Evolutionary conservation across 164 flowering plant species (phyloP).

Genomic region (Aristolochia fimbriata): DNA sequence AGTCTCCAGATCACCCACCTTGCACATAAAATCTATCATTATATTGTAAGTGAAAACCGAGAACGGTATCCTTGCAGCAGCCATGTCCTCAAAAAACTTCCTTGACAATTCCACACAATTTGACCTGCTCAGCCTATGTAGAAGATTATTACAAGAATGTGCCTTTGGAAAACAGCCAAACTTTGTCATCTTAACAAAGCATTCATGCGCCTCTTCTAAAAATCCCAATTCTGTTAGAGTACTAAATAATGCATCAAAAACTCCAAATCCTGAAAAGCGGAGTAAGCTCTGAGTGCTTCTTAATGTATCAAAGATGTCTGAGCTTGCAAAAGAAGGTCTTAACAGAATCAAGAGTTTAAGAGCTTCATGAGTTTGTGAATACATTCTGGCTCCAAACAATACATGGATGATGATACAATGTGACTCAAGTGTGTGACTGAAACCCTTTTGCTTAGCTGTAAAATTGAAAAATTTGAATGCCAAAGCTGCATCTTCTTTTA

Average conservation of each 20-base stretch:
- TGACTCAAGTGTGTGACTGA: constrained; percentile 40
- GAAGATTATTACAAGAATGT: constrained; percentile 60
- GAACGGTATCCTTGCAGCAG: constrained; percentile 34
- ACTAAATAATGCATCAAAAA: constrained; percentile 67
- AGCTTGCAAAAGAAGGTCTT: constrained; percentile 16
- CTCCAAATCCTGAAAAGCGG: constrained; percentile 45
- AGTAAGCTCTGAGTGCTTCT: constrained; percentile 41
- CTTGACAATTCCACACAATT: constrained; percentile 28
- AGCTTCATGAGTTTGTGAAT: constrained; percentile 33
- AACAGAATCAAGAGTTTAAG: constrained; percentile 34
- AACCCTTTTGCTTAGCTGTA: constrained; percentile 37
- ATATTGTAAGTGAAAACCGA: constrained; percentile 69
- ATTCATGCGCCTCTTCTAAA: constrained; percentile 58
- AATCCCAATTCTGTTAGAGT: constrained; percentile 50
- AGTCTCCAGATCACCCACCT: constrained; percentile 49
- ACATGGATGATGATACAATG: constrained; percentile 58
- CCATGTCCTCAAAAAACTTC: constrained; percentile 55
- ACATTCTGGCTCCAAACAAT: constrained; percentile 54
- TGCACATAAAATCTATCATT: constrained; percentile 58
- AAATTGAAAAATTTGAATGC: constrained; percentile 55
- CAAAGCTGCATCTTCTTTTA: constrained; percentile 36
- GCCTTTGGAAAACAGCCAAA: constrained; percentile 45
- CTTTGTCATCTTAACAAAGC: constrained; percentile 55
- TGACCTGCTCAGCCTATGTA: constrained; percentile 45
- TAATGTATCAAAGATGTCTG: constrained; percentile 44